Percentiles rank a stretch among this genome's conserved stretches.
These are phyloP conservation scores for Cucurbita maxima DNA, from an alignment of 306 rosid genomes.

Conservation along the genomic window DNA sequence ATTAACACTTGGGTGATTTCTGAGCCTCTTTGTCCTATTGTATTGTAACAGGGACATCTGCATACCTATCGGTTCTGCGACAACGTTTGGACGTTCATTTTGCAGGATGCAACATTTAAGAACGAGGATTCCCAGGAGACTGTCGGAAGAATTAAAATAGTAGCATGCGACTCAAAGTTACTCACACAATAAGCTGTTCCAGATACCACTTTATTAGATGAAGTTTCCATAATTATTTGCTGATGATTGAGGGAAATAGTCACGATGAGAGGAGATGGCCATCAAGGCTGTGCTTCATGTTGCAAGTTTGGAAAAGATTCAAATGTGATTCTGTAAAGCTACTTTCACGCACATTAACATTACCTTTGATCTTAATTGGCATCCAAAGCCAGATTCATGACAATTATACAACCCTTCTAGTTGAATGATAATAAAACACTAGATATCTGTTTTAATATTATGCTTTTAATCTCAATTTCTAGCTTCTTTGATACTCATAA, in stretches of 20 bases:
- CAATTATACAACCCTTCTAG: background rate
- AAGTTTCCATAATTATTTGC: background rate
- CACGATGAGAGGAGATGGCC: background rate
- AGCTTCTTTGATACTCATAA: too few relatives aligned
- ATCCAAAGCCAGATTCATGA: background rate
- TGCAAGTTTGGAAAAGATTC: background rate
- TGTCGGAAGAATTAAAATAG: constrained; percentile 70
- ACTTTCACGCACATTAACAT: background rate
- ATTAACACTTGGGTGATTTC: background rate
- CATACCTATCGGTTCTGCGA: constrained; percentile 95
- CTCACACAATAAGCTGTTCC: constrained; percentile 39
- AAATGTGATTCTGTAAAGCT: background rate
- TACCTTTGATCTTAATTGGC: background rate
- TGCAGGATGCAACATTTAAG: constrained; percentile 55
- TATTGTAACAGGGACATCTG: constrained; percentile 65
- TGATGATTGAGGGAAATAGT: background rate
- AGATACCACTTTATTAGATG: background rate
- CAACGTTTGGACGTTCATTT: constrained; percentile 95
- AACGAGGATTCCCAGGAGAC: constrained; percentile 49
- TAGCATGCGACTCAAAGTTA: constrained; percentile 91
- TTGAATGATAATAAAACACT: background rate
- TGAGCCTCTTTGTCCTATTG: background rate
- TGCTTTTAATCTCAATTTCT: too few relatives aligned
- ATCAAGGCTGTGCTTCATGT: background rate
- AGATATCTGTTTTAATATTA: background rate